Evolutionary conservation across 2,329 filamentous ascomycete genomes (phyloP).

Genomic region (Myriangium duriaei): DNA sequence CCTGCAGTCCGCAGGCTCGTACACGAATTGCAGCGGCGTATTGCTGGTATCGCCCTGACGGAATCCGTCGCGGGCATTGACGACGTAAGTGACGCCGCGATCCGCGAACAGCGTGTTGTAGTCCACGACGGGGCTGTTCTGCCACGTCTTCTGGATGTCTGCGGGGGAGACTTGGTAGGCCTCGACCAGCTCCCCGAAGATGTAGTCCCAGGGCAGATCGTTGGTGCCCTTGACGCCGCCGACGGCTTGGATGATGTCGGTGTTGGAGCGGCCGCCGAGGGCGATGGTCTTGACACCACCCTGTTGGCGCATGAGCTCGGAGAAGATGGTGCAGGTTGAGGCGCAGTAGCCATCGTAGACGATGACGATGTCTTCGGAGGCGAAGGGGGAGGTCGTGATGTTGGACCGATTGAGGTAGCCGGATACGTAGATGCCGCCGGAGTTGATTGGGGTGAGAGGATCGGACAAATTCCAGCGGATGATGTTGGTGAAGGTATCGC

Average conservation of each 20-base stretch:
- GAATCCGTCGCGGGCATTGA: constrained; percentile 22
- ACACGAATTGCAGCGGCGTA: constrained; percentile 37
- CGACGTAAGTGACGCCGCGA: constrained; percentile 15
- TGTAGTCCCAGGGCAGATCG: constrained; percentile 16
- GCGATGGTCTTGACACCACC: constrained; percentile 31
- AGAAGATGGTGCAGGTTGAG: constrained; percentile 34
- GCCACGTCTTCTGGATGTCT: constrained; percentile 13
- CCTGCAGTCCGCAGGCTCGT: constrained; percentile 38
- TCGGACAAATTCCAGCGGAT: constrained; percentile 41
- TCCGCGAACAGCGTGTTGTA: constrained; percentile 19
- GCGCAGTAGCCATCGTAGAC: constrained; percentile 34
- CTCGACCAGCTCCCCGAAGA: constrained; percentile 13
- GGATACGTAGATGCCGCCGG: constrained; percentile 28
- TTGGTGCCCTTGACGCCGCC: constrained; percentile 34
- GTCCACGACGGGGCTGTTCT: constrained; percentile 17
- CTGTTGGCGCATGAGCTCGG: constrained; percentile 34
- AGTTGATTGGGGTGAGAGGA: constrained; percentile 26
- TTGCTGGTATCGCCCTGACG: constrained; percentile 24
- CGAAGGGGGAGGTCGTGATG: constrained; percentile 39
- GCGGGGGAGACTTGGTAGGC: constrained; percentile 15
- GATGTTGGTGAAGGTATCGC: constrained; percentile 45
- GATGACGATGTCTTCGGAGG: constrained; percentile 45
- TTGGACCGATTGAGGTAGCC: constrained; percentile 38
- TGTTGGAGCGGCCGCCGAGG: constrained; percentile 30
- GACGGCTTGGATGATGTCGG: constrained; percentile 31